A percentile compares a stretch with the other conserved stretches of the same genome.
phyloP scores from a whole-genome alignment of 257 asterid genomes.

The Rubia yunnanensis region DNA sequence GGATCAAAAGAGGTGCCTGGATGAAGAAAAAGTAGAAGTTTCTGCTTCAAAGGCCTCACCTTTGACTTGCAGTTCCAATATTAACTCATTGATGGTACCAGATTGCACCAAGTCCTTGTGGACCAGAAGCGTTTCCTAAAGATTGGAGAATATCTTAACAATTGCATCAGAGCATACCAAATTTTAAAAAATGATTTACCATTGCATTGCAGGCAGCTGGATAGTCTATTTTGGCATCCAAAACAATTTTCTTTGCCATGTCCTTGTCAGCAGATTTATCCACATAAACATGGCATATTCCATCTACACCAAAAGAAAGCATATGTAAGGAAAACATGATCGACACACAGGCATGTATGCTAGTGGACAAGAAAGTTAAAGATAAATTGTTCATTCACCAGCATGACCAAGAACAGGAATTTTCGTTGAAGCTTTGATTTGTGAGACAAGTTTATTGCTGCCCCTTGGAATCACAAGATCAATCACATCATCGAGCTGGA shows the following conservation, averaged over 20 bases:
- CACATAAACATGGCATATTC: constrained; percentile 71
- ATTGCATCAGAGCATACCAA: constrained; percentile 3
- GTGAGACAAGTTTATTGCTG: constrained; percentile 82
- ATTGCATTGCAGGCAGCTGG: constrained; percentile 90
- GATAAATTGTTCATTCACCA: constrained; percentile 27
- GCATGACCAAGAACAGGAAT: constrained; percentile 93
- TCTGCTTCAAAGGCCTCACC: constrained; percentile 24
- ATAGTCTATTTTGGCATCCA: constrained; percentile 73
- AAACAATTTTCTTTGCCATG: constrained; percentile 52
- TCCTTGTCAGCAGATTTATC: constrained; percentile 69
- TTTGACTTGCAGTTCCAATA: constrained; percentile 55
- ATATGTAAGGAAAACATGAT: not conserved
- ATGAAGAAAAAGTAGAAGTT: not conserved
- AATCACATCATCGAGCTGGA: constrained; percentile 76
- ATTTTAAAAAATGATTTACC: constrained; percentile 27
- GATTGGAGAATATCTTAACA: not conserved
- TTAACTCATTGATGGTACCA: constrained; percentile 43
- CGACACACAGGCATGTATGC: not conserved
- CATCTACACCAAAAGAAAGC: constrained; percentile 37
- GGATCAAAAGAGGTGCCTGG: not conserved
- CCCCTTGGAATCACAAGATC: constrained; percentile 94
- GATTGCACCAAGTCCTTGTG: constrained; percentile 51
- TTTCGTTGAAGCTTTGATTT: constrained; percentile 69
- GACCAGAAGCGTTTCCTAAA: constrained; percentile 69
- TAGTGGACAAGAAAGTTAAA: not conserved